Evolutionary conservation across 148 eudicot genomes (phyloP).

Genomic region (Suaeda aralocaspica): DNA sequence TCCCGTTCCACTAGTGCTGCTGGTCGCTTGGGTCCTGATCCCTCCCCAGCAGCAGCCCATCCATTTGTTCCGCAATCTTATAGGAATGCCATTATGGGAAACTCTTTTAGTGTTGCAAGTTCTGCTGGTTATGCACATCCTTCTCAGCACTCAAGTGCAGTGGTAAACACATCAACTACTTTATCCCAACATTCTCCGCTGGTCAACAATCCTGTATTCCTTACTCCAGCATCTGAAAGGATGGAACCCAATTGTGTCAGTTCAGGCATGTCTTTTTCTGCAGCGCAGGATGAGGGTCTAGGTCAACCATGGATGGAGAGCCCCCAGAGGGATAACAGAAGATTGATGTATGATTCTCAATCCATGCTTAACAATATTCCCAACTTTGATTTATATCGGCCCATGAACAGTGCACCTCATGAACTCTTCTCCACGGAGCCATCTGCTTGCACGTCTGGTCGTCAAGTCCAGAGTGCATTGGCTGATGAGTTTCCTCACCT

Average conservation of each 20-base stretch:
- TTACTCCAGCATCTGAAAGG: constrained; percentile 42
- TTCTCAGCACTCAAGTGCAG: constrained; percentile 33
- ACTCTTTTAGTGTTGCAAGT: constrained; percentile 30
- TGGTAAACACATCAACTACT: constrained; percentile 35
- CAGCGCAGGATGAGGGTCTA: constrained; percentile 34
- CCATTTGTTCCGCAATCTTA: constrained; percentile 64
- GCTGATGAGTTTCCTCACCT: constrained; percentile 94
- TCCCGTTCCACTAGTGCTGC: constrained; percentile 76
- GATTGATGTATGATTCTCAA: constrained; percentile 35
- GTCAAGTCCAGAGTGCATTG: constrained; percentile 41
- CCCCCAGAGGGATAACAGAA: constrained; percentile 49
- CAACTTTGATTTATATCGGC: constrained; percentile 37
- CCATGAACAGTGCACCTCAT: constrained; percentile 33
- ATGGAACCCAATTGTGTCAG: constrained; percentile 33
- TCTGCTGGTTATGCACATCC: constrained; percentile 49
- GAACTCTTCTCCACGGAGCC: constrained; percentile 38
- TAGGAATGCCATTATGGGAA: constrained; percentile 70
- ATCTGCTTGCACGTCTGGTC: constrained; percentile 53
- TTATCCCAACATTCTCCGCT: constrained; percentile 46
- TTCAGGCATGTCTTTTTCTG: constrained; percentile 43
- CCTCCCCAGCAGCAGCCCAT: constrained; percentile 37
- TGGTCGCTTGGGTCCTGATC: constrained; percentile 72
- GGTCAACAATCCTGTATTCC: constrained; percentile 33
- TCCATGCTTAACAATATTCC: constrained; percentile 36
- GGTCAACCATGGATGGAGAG: constrained; percentile 51